Evolutionary conservation across 331 rosid species (phyloP), one percentile per base, ranked within the genome.

Genomic region (Rhamnella rubrinervis): DNA sequence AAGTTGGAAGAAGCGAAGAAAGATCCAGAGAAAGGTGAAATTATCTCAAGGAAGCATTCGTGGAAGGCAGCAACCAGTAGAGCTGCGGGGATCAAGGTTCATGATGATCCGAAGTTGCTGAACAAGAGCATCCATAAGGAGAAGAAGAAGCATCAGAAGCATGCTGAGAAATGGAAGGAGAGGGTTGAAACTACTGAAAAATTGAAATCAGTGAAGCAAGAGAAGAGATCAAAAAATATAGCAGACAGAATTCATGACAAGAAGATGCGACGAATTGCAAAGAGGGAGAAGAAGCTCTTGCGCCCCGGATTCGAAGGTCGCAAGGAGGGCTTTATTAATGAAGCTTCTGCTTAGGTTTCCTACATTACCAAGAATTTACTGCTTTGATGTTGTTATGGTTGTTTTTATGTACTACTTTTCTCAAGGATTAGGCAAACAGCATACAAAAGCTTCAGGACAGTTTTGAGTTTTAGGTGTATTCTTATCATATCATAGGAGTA

Each of bases 231-330:
- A 15, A 85, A 75, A 15, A 87, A 89, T 67, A 84, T 92, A 75
- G 31, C 90, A 20, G 84, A 71, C 17, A 89, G 81, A 75, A 76
- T 72, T 62, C 82, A 84, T 14, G 83, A 89, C 50, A 92, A 87
- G 95, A 89, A 87, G 79, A 71, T 55, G 83, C 77, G 84, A 9
- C 76, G 72, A 72, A 92, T 89, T 41, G 95, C 88, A 0, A 87
- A 89, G 79, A 82, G 97, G 71, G 97, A 92, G 88, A 92, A 85
- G 74, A 92, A 92, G 76, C 92, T 92, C 28, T 58, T 92, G 90
- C 78, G 89, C 35, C 95, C 97, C 1, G 97, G 97, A 31, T 89
- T 89, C 66, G 96, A 92, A 80, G 96, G 96, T 71, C 89, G 87
- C 55, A 89, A 85, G 78, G 92, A 85, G 55, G 92, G 93, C 35